phyloP scores from a whole-genome alignment of 192 early-diverging fungal species.

The Anaeromyces robustus region DNA sequence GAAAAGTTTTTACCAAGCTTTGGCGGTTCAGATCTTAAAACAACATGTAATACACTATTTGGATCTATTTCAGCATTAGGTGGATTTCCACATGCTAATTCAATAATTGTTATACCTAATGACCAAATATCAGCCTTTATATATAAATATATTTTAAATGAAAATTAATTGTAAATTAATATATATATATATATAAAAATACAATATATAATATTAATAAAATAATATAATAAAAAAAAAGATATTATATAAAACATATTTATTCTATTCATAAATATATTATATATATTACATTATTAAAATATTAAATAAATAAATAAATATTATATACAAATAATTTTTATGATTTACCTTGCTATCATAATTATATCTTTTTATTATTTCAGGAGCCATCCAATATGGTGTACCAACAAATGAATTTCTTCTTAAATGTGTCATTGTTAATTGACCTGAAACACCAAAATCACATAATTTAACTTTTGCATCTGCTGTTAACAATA shows the following conservation, averaged over 20 bases:
- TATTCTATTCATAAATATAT: no score
- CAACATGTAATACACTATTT: constrained; percentile 73
- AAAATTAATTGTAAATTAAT: no score
- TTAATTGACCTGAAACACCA: constrained; percentile 42
- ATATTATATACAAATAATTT: no score
- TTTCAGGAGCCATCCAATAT: neutral
- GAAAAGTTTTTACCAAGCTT: constrained; percentile 64
- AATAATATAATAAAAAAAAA: no score
- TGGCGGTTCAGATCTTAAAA: constrained; percentile 65
- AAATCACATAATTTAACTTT: constrained; percentile 41
- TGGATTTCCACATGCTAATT: constrained; percentile 87
- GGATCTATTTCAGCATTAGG: constrained; percentile 84
- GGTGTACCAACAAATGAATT: neutral
- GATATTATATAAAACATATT: no score
- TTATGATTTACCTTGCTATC: constrained; percentile 60
- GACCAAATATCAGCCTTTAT: constrained; percentile 95
- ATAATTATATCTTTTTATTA: constrained; percentile 41
- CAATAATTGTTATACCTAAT: constrained; percentile 92
- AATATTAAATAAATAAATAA: no score
- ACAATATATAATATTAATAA: no score
- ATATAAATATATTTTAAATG: neutral
- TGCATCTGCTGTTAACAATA: constrained; percentile 29
- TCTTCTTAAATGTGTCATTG: constrained; percentile 10
- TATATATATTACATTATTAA: no score
- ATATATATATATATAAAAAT: no score